Base-by-base conservation (phyloP, 495 filamentous ascomycete genomes). In the Sphaerosporella brunnea region DNA sequence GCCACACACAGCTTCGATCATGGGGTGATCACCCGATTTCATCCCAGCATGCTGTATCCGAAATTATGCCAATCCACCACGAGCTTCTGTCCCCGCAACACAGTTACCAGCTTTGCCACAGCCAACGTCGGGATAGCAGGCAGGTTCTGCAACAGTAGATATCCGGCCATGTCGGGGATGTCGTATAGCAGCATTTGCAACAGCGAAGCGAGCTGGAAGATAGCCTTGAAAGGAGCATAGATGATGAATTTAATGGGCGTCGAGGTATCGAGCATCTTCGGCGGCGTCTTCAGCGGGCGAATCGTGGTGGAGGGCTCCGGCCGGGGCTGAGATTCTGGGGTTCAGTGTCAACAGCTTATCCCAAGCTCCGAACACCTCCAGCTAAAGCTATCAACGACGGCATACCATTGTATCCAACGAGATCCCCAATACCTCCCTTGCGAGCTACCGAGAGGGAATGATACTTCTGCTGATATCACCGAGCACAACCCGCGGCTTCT, bases 1-100 rank as follows among this genome's bases (percentile, higher is more conserved):
- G 26, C 1, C 1, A 46, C 43, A n/a, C 1, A 46, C 56, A 73
- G 68, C 39, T 73, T 74, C 2, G 85, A 95, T 85, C 5, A 96
- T 69, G 0, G 82, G 83, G 61, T 94, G 88, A 4, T 45, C 48
- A 36, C 71, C 63, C 32, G 77, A 58, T 66, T 83, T 73, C 59
- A 82, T 55, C 54, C 69, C 3, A 99, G 77, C 49, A 96, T 88
- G n/a, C 82, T 87, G 70, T 84, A 94, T 51, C 90, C 88, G 63
- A 94, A 94, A 63, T 99, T 99, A 67, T 99, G 90, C 90, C 90
- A 99, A 65, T 99, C 90, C 48, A 96, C 84, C 28, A 95, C 70
- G 2, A 95, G 73, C 47, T 71, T 72, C 20, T 82, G 88, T 49
- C 83, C 77, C 34, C 92, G 82, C 45, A 93, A 65, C 56, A 74